Percentiles rank a stretch among this genome's conserved stretches.
phyloP scores from a whole-genome alignment of 768 basidiomycete genomes.

The Sarcodon aspratus region DNA sequence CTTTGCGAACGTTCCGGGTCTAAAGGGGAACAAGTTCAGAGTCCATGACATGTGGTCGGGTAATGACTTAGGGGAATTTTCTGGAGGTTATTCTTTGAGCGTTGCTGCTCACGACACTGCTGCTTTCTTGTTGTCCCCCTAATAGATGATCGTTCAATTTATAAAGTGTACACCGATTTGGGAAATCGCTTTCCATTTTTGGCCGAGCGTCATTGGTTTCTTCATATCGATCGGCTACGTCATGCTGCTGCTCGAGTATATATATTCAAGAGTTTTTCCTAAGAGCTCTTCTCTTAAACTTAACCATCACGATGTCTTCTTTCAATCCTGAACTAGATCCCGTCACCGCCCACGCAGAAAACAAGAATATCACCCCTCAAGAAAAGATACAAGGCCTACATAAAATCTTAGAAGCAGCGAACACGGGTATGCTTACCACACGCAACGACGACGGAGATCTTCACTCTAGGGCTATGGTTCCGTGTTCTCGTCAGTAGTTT shows the following conservation, averaged over 20 bases:
- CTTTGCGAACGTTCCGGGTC: slow-evolving; percentile 34
- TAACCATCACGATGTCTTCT: slow-evolving; percentile 12
- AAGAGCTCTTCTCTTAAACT: slow-evolving; percentile 1
- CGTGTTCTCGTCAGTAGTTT: slow-evolving; percentile 41
- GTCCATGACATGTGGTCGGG: slow-evolving; percentile 48
- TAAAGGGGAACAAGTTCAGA: slow-evolving; percentile 20
- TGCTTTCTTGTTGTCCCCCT: slow-evolving; percentile 30
- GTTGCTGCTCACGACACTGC: slow-evolving; percentile 42
- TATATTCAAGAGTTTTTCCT: not conserved
- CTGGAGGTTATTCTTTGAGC: slow-evolving; percentile 24
- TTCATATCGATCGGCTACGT: slow-evolving; percentile 1
- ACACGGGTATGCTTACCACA: slow-evolving; percentile 72
- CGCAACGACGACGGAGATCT: slow-evolving; percentile 53
- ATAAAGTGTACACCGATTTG: too few species aligned
- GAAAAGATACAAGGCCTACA: slow-evolving; percentile 68
- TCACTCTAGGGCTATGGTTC: slow-evolving; percentile 77
- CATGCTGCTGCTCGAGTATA: slow-evolving; percentile 1
- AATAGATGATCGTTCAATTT: too few species aligned
- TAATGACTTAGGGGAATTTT: slow-evolving; percentile 29
- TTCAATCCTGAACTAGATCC: slow-evolving; percentile 47
- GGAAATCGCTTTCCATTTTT: too few species aligned
- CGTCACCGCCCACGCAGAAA: slow-evolving; percentile 56
- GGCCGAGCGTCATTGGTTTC: too few species aligned
- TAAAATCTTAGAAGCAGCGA: slow-evolving; percentile 47
- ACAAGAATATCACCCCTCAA: slow-evolving; percentile 39